Percentiles rank a stretch among this genome's conserved stretches.
Conservation (phyloP, 176 grass and related monocot genomes). For the Rhynchospora breviuscula region DNA sequence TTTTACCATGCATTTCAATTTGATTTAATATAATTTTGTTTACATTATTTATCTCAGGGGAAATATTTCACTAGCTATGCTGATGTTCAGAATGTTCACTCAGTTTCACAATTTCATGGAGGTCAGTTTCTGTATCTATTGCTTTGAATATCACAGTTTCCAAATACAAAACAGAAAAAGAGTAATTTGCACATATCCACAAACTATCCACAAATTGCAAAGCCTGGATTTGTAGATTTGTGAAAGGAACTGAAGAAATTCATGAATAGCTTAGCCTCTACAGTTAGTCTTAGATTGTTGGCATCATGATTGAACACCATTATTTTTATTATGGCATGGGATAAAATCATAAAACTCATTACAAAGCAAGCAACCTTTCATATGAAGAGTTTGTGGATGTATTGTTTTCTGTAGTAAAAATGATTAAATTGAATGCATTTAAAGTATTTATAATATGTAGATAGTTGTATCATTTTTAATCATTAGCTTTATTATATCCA, state of each 20-base stretch:
- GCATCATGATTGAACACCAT: no score
- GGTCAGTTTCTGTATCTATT: conserved; percentile 35
- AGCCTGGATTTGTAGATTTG: neutral
- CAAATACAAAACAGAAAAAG: neutral
- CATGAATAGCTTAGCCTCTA: neutral
- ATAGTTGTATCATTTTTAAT: neutral
- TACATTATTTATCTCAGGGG: conserved; percentile 50
- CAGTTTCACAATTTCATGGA: conserved; percentile 99
- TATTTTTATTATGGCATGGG: neutral
- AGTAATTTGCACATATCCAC: neutral
- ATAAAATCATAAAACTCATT: neutral
- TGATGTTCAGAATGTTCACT: conserved; percentile 99
- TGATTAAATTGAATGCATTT: neutral
- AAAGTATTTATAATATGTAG: neutral
- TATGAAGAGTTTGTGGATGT: neutral
- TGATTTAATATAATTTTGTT: neutral
- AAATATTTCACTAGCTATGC: conserved; percentile 66
- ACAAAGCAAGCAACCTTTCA: neutral
- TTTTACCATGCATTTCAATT: conserved; percentile 6
- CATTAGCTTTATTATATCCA: neutral
- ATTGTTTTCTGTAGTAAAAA: neutral
- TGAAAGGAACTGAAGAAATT: neutral
- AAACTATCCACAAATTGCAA: neutral
- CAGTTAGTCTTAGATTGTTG: neutral
- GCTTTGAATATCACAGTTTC: neutral